Evolutionary conservation across 2,329 filamentous ascomycete genomes (phyloP), one percentile per base, ranked within the genome.

Genomic region (Aspergillus viridinutans): DNA sequence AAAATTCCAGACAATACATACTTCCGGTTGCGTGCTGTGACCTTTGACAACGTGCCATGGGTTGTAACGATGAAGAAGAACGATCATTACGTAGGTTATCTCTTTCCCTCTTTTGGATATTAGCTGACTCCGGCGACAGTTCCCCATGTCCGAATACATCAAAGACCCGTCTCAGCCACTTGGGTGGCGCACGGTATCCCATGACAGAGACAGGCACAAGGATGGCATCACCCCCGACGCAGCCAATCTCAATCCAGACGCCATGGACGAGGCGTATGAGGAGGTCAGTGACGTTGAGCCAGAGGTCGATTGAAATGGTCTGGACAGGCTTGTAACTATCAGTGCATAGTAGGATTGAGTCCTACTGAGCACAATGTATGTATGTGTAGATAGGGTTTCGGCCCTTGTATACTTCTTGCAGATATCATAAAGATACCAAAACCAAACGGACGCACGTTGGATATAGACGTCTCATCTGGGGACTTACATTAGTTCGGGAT

Each of bases 1-100:
- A 87, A 89, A 74, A 97, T 99, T 66, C 90, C 90, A 0, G 92
- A 99, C 67, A 99, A 99, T 70, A 96, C 92, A 1, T 99, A 99
- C 76, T 99, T 99, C 85, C 87, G 94, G 20, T 82, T 99, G 53
- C 92, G 93, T 73, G 91, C 94, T n/a, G 91, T 97, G 73, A 97
- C 94, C 0, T 99, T 99, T 69, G 94, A 99, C 74, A 96, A 95
- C 68, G 92, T 99, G 9, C 93, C 93, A 3, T 99, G 94, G 92
- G 92, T 99, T n/a, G 90, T 95, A 42, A 99, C 94, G 8, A 96
- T 99, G 90, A 99, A 99, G 86, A 97, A 97, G 84, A 97, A 97
- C 67, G 93, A 99, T 72, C 94, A 99, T 75, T 99, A 99, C 73
- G 79, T 81, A 67, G 69, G 77, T 71, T 17, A 17, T 6, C 32